Evolutionary conservation across 768 basidiomycete genomes (phyloP).

Genomic region (Calocybe gangraenosa): DNA sequence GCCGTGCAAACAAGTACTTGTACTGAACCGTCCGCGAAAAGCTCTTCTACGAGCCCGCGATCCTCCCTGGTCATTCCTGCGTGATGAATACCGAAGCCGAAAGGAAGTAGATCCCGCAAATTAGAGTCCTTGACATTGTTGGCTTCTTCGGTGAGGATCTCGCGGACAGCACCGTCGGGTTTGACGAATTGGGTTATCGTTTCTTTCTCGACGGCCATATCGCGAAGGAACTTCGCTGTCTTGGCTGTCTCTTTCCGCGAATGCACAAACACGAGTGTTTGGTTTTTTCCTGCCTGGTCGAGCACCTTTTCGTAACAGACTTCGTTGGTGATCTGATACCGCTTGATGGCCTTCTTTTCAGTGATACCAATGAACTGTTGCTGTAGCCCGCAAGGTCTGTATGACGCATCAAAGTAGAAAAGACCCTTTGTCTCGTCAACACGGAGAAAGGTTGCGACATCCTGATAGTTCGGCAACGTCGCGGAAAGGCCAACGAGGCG

Average conservation of each 20-base stretch:
- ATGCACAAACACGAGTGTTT: conserved; percentile 95
- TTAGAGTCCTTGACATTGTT: conserved; percentile 79
- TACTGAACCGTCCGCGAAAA: conserved; percentile 88
- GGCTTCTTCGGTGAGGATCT: conserved; percentile 84
- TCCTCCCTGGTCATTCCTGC: conserved; percentile 95
- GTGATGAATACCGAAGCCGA: conserved; percentile 97
- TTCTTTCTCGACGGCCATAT: conserved; percentile 95
- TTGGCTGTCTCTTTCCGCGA: conserved; percentile 98
- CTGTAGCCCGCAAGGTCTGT: conserved; percentile 90
- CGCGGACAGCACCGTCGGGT: conserved; percentile 86
- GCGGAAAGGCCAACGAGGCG: conserved; percentile 94
- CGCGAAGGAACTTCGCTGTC: conserved; percentile 90
- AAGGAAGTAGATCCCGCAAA: conserved; percentile 86
- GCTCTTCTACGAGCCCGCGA: conserved; percentile 86
- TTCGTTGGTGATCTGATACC: conserved; percentile 97
- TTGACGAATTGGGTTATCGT: conserved; percentile 95
- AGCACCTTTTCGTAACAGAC: conserved; percentile 99
- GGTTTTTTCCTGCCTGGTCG: conserved; percentile 84
- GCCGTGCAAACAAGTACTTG: conserved; percentile 97
- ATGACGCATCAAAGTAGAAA: conserved; percentile 95
- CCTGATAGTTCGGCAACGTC: conserved; percentile 97
- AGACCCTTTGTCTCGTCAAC: conserved; percentile 90
- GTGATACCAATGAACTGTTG: conserved; percentile 98
- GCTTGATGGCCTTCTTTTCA: conserved; percentile 99
- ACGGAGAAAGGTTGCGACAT: conserved; percentile 95